Conservation (phyloP, 225 moss, liverwort and hornwort genomes). For the Asterella californica region DNA sequence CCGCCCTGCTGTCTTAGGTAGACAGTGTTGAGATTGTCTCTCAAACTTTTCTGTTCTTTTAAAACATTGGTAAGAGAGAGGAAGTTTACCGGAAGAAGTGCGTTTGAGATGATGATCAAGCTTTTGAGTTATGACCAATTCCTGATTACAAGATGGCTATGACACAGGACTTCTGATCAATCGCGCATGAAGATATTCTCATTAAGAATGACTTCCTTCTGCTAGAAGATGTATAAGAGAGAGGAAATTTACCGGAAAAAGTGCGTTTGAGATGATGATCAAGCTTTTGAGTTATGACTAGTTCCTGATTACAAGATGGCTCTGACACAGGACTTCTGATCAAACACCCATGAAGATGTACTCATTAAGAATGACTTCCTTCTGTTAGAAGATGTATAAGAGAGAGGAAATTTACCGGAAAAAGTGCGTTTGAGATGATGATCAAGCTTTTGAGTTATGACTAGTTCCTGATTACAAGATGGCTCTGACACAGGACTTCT, state of each 20-base stretch:
- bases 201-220: not conserved
- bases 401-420: not conserved
- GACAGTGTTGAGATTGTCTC: no score
- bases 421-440: not conserved
- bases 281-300: not conserved
- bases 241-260: not conserved
- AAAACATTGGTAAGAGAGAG: not conserved
- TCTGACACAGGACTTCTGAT: not conserved
- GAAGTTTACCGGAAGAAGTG: not conserved
- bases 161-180: not conserved
- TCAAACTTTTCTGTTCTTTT: no score
- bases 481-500: not conserved
- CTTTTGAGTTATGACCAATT: not conserved
- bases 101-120: not conserved
- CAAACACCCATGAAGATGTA: no score
- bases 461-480: not conserved
- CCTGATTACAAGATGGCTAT: not conserved
- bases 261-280: not conserved
- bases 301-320: not conserved
- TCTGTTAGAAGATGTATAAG: not conserved
- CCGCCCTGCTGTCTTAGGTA: no score
- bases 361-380: no score
- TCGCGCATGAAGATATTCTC: no score
- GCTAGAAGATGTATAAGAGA: not conserved
- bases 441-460: not conserved